Evolutionary conservation across 1,284 basidiomycete species (phyloP).

Genomic region (Cutaneotrichosporon cyanovorans): DNA sequence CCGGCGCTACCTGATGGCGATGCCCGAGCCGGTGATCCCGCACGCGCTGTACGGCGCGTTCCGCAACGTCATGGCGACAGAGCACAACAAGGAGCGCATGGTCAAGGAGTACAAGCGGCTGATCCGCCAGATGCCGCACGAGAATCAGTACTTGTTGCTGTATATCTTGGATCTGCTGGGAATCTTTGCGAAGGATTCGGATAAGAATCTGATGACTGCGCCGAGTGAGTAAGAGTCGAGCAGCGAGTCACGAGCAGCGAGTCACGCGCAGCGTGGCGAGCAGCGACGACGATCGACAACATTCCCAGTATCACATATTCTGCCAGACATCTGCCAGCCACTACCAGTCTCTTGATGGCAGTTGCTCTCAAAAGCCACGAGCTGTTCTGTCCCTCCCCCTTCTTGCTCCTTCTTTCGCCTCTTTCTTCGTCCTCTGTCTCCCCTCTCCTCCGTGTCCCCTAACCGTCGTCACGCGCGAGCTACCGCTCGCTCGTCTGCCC

Average conservation of each 20-base stretch:
- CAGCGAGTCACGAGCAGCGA: slow-evolving; percentile 1
- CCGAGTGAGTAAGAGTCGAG: slow-evolving; percentile 63
- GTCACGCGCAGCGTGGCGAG: too few species aligned
- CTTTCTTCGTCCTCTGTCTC: too few species aligned
- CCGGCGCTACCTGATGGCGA: slow-evolving; percentile 86
- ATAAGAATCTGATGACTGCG: slow-evolving; percentile 92
- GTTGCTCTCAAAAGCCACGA: too few species aligned
- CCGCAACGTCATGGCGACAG: slow-evolving; percentile 58
- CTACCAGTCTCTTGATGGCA: too few species aligned
- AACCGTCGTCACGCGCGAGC: too few species aligned
- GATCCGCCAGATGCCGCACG: slow-evolving; percentile 73
- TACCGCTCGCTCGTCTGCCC: too few species aligned
- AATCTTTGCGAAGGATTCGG: slow-evolving; percentile 82
- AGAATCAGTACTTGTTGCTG: slow-evolving; percentile 87
- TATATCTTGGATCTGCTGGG: slow-evolving; percentile 94
- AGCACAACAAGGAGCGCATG: slow-evolving; percentile 53
- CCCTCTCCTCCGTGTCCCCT: too few species aligned
- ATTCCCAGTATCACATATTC: too few species aligned
- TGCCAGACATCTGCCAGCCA: too few species aligned
- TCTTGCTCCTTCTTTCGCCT: too few species aligned
- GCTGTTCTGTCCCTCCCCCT: too few species aligned
- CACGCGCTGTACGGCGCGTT: slow-evolving; percentile 74
- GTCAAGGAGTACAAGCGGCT: slow-evolving; percentile 73
- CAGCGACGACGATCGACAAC: too few species aligned
- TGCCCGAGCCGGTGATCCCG: slow-evolving; percentile 58